A percentile compares a stretch with the other conserved stretches of the same genome.
Evolutionary conservation across 2,329 filamentous ascomycete genomes (phyloP).

Genomic region (Stylonectria norvegica): DNA sequence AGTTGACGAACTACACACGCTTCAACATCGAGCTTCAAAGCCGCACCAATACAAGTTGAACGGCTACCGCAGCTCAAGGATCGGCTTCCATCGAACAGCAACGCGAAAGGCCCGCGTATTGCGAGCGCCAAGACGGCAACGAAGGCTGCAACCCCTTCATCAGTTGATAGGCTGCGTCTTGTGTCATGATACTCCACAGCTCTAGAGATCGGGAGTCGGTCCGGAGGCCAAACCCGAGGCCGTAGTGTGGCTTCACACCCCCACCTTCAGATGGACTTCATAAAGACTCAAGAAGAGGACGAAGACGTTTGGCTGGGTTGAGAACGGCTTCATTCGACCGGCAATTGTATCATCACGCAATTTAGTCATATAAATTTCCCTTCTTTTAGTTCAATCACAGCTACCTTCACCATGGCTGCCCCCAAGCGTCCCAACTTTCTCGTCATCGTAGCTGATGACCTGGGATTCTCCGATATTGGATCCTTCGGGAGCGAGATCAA

Average conservation of each 20-base stretch:
- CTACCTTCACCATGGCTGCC: slow-evolving; percentile 10
- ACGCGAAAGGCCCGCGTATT: slow-evolving; percentile 1
- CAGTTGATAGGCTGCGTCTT: slow-evolving; percentile 7
- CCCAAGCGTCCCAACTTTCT: slow-evolving; percentile 3
- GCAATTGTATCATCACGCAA: background rate
- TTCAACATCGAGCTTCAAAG: background rate
- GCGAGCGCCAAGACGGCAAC: slow-evolving; percentile 1
- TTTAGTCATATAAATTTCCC: background rate
- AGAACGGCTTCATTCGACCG: background rate
- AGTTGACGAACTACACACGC: too few species aligned
- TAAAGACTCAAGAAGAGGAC: background rate
- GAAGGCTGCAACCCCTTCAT: background rate
- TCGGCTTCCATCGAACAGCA: background rate
- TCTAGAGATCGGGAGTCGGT: slow-evolving; percentile 9
- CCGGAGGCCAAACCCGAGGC: slow-evolving; percentile 9
- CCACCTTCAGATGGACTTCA: slow-evolving; percentile 2
- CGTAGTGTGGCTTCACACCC: slow-evolving; percentile 1
- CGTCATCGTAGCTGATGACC: slow-evolving; percentile 3
- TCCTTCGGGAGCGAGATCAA: slow-evolving; percentile 59
- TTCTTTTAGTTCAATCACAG: slow-evolving; percentile 3
- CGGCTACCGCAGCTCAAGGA: background rate
- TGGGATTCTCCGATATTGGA: slow-evolving; percentile 54
- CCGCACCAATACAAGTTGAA: slow-evolving; percentile 10
- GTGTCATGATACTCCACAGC: background rate
- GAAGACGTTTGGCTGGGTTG: background rate